Base-by-base conservation (phyloP, 495 filamentous ascomycete genomes). In the Venustampulla echinocandica region DNA sequence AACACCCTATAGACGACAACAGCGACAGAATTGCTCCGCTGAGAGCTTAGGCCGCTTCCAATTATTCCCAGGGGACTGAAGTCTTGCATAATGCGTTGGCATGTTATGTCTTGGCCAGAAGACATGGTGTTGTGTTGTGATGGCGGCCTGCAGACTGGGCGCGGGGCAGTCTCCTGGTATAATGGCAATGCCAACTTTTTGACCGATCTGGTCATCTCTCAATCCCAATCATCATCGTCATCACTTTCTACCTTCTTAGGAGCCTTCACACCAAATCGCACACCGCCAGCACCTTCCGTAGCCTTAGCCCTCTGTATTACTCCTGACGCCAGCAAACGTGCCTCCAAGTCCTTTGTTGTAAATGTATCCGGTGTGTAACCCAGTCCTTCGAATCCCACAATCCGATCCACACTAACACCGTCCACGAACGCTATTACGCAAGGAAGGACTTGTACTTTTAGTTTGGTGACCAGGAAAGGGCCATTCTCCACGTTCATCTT, bases 371-470 rank as follows among this genome's bases (percentile, higher is more conserved):
- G 61, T 4, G 69, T 76, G 54, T 77, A 64, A 25, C 76, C 78
- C 20, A 88, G 54, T 6, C 82, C 82, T 34, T 87, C 85, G 64
- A 90, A 90, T 0, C 85, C 85, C 44, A 87, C 66, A 5, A 90
- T 74, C 25, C 84, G 61, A 54, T 85, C 84, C 32, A 78, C 74
- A 1, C 69, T 68, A 28, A 82, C 62, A 4, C 84, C 85, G 61
- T 84, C 77, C 40, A 80, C 65, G 52, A 88, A 88, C 18, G 75
- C 77, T 52, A 90, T 75, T 42, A 90, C 80, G 54, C 84, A 90
- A 0, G 85, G 85, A 32, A 90, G 59, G 1, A 88, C 79, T 47
- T 79, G 65, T 7, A 90, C 71, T 37, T 77, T 79, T 37, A 90
- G 58, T 47, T 80, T 85, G 50, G 77, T 74, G 10, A 84, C 81